These are phyloP conservation scores for Nothophoma quercina DNA, from an alignment of 2,329 filamentous ascomycete species.

Conservation along the genomic window DNA sequence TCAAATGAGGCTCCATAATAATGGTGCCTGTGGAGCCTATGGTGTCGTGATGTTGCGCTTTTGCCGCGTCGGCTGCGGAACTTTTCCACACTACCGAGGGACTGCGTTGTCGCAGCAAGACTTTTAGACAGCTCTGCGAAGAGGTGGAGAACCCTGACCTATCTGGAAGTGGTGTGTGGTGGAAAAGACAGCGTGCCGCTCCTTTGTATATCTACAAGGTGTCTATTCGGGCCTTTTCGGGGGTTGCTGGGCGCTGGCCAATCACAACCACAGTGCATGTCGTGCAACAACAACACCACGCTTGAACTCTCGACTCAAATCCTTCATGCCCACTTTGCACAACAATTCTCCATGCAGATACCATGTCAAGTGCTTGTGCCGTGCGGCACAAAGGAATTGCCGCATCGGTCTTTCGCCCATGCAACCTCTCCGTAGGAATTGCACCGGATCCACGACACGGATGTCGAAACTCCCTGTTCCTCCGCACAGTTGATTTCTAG, in stretches of 20 bases:
- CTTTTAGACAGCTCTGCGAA: not conserved
- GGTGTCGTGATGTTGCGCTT: not conserved
- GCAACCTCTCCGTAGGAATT: slow-evolving; percentile 1
- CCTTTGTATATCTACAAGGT: not conserved
- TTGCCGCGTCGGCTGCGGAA: slow-evolving; percentile 1
- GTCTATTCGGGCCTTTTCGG: not conserved
- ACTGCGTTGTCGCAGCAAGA: not conserved
- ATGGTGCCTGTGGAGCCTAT: not conserved
- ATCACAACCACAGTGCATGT: too few species aligned
- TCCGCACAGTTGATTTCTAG: not conserved
- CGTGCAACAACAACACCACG: not conserved
- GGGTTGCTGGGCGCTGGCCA: not conserved
- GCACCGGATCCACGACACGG: not conserved
- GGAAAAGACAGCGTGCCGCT: not conserved
- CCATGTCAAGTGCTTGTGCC: not conserved
- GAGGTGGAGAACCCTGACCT: not conserved
- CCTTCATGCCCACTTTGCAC: not conserved
- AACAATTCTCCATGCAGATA: not conserved
- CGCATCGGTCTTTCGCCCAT: not conserved
- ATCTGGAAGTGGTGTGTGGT: not conserved
- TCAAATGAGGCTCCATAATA: slow-evolving; percentile 5
- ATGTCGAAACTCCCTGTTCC: not conserved
- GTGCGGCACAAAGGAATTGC: not conserved
- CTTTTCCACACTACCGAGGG: not conserved
- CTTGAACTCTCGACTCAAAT: not conserved